Conservation (phyloP, 805 yeast species). For the Kurtzmaniella cleridarum region DNA sequence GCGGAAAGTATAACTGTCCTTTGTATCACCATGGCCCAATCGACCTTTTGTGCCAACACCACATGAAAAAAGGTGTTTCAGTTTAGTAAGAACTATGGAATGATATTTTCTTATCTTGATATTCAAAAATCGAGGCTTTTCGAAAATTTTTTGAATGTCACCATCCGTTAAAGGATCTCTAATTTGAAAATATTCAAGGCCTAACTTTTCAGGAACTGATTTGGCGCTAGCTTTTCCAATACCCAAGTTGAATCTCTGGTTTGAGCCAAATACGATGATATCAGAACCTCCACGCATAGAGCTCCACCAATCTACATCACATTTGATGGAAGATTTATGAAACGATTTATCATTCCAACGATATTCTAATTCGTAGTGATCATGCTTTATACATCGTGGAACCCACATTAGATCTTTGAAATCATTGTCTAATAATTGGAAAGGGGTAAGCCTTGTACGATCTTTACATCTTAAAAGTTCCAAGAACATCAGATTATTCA, state of each 20-base stretch:
- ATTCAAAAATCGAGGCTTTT: slow-evolving; percentile 41
- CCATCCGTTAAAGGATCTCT: slow-evolving; percentile 4
- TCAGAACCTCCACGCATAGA: slow-evolving; percentile 50
- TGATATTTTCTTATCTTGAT: slow-evolving; percentile 61
- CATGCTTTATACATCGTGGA: slow-evolving; percentile 34
- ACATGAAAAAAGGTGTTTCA: slow-evolving; percentile 50
- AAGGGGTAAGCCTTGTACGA: slow-evolving; percentile 64
- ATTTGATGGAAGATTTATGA: slow-evolving; percentile 5
- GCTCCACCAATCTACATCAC: slow-evolving; percentile 36
- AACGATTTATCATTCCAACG: slow-evolving; percentile 14
- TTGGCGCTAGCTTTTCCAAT: slow-evolving; percentile 54
- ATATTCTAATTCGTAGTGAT: slow-evolving; percentile 25
- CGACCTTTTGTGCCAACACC: slow-evolving; percentile 73
- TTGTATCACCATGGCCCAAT: slow-evolving; percentile 51
- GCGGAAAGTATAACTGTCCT: slow-evolving; percentile 38
- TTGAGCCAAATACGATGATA: slow-evolving; percentile 57
- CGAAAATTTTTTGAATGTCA: slow-evolving; percentile 11
- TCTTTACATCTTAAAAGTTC: slow-evolving; percentile 56
- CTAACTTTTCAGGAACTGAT: slow-evolving; percentile 36
- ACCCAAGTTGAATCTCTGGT: slow-evolving; percentile 58
- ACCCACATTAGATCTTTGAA: slow-evolving; percentile 37
- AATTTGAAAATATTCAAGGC: slow-evolving; percentile 20
- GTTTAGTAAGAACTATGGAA: slow-evolving; percentile 52
- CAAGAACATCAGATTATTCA: slow-evolving; percentile 17
- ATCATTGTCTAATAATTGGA: slow-evolving; percentile 56